These are phyloP conservation scores for Tilletia indica DNA, from an alignment of 1,284 basidiomycete species.

Conservation along the genomic window DNA sequence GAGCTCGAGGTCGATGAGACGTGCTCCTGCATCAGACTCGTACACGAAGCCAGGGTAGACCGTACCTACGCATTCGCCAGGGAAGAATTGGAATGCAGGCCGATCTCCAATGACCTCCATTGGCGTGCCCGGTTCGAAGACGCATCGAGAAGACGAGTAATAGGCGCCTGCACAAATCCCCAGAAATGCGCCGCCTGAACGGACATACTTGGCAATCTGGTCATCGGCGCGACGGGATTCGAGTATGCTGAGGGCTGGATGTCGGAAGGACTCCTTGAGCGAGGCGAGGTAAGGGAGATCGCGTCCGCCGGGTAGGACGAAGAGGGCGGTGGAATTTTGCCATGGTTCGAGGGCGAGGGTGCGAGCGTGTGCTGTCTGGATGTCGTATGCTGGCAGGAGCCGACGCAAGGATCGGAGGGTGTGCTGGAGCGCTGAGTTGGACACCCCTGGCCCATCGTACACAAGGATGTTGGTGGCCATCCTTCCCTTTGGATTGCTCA, in stretches of 20 bases:
- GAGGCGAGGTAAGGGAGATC: conserved; percentile 42
- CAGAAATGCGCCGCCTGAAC: conserved; percentile 68
- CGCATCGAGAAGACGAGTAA: conserved; percentile 60
- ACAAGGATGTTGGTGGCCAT: conserved; percentile 40
- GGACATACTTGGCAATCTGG: conserved; percentile 66
- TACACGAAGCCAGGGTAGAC: conserved; percentile 65
- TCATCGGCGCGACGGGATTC: conserved; percentile 20
- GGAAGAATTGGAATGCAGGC: conserved; percentile 64
- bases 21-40: conserved; percentile 59
- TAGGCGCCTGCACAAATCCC: conserved; percentile 68
- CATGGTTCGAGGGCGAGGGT: conserved; percentile 45
- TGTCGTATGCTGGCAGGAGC: conserved; percentile 43
- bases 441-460: conserved; percentile 47
- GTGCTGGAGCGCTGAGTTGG: conserved; percentile 44
- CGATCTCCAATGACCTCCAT: conserved; percentile 61
- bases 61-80: conserved; percentile 62
- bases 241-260: conserved; percentile 15
- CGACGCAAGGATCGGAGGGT: conserved; percentile 37
- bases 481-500: too few species aligned
- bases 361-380: conserved; percentile 36
- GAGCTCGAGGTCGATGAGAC: conserved; percentile 53
- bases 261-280: background rate
- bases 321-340: conserved; percentile 35
- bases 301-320: conserved; percentile 46
- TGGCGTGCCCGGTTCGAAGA: conserved; percentile 61